phyloP scores from a whole-genome alignment of 1,139 yeast species.

The Lipomyces yarrowii region DNA sequence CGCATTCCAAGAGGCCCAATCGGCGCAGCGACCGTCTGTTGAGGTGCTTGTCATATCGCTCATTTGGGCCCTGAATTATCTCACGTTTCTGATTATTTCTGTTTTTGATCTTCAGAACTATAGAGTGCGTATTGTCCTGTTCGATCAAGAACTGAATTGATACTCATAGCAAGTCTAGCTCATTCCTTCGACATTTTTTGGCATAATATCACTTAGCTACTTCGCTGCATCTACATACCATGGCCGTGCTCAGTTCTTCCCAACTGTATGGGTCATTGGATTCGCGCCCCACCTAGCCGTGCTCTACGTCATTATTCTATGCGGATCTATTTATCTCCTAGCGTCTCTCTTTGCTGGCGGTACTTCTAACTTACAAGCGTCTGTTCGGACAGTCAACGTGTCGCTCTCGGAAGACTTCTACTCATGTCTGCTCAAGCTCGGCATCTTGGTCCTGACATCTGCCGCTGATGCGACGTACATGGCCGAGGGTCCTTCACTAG shows the following conservation, averaged over 20 bases:
- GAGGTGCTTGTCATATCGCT: slow-evolving; percentile 57
- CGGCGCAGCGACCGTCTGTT: slow-evolving; percentile 54
- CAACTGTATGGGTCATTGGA: slow-evolving; percentile 58
- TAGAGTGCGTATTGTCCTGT: slow-evolving; percentile 21
- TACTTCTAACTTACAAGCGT: slow-evolving; percentile 48
- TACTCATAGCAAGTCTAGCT: slow-evolving; percentile 44
- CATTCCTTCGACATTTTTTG: slow-evolving; percentile 62
- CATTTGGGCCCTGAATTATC: slow-evolving; percentile 57
- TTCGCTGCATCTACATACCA: slow-evolving; percentile 47
- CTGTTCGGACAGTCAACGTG: slow-evolving; percentile 40
- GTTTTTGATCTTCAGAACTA: slow-evolving; percentile 55
- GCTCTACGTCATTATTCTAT: slow-evolving; percentile 52
- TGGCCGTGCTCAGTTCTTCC: slow-evolving; percentile 53
- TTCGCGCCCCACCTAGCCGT: slow-evolving; percentile 64
- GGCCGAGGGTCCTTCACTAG: slow-evolving; percentile 57
- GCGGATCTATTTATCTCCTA: slow-evolving; percentile 54
- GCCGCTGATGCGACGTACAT: slow-evolving; percentile 69
- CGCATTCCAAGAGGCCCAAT: slow-evolving; percentile 70
- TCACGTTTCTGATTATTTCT: slow-evolving; percentile 61
- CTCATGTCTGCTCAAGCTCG: slow-evolving; percentile 60
- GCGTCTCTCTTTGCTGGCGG: slow-evolving; percentile 64
- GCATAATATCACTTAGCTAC: slow-evolving; percentile 53
- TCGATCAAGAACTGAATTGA: not conserved
- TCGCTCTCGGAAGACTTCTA: slow-evolving; percentile 65
- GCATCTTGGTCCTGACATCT: slow-evolving; percentile 64